These are phyloP conservation scores for Carex cristatella DNA, from an alignment of 176 grass and related monocot species.

Conservation along the genomic window DNA sequence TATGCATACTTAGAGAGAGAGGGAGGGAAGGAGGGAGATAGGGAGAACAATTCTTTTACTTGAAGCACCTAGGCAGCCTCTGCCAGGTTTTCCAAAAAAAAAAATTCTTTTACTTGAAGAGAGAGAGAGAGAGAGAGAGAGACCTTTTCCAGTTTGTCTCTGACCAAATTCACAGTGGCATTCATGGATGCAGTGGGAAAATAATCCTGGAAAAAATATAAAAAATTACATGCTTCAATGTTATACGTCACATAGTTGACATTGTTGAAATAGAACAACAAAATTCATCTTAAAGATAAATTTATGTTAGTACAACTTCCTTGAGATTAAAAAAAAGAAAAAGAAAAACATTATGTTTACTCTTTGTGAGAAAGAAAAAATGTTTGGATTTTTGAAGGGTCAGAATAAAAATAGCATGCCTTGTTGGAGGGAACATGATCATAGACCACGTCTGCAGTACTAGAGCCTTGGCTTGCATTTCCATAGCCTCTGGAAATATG, in stretches of 20 bases:
- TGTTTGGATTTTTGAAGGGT: neutral
- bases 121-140: neutral
- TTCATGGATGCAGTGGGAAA: conserved; percentile 86
- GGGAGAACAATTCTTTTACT: too few species aligned
- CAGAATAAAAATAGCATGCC: conserved; percentile 34
- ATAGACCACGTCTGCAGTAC: conserved; percentile 33
- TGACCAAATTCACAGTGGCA: conserved; percentile 55
- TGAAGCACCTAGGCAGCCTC: too few species aligned
- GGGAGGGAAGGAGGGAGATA: neutral
- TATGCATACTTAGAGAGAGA: neutral
- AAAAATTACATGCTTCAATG: neutral
- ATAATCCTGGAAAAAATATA: conserved; percentile 53
- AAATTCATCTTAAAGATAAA: neutral
- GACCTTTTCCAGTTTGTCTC: conserved; percentile 77
- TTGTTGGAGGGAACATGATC: conserved; percentile 74
- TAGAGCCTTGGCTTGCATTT: conserved; percentile 28
- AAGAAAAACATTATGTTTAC: neutral
- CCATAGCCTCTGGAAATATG: conserved; percentile 44
- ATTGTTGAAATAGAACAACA: neutral
- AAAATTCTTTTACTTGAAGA: neutral
- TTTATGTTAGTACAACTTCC: neutral
- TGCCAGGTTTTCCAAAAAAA: too few species aligned
- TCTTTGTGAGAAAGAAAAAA: neutral
- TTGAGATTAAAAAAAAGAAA: neutral
- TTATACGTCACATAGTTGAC: neutral